Conservation (phyloP, 306 rosid species). For the cucumber (Cucumis sativus) region DNA sequence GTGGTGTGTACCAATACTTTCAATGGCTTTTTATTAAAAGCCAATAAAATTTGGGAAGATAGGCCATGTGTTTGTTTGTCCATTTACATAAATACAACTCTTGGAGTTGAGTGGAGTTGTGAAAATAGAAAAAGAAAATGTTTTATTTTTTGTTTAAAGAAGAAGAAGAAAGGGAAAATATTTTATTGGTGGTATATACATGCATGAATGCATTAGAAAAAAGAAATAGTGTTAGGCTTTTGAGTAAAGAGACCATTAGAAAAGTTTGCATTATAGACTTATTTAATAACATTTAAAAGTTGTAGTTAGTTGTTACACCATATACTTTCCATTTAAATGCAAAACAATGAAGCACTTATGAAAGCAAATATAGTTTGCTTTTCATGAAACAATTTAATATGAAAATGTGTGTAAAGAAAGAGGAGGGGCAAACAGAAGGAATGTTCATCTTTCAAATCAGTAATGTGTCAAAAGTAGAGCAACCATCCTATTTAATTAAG, state of each 20-base stretch:
- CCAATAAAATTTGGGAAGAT: not conserved
- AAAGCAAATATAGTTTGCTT: not conserved
- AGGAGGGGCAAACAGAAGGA: too few relatives aligned
- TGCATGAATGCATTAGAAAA: not conserved
- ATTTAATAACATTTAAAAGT: not conserved
- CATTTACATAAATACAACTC: not conserved
- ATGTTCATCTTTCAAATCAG: too few relatives aligned
- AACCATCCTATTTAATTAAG: too few relatives aligned
- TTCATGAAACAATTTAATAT: too few relatives aligned
- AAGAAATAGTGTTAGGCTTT: conserved; percentile 1
- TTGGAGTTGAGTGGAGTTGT: conserved; percentile 15
- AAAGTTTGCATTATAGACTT: not conserved
- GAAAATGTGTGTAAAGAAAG: too few relatives aligned
- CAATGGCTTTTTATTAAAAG: too few relatives aligned
- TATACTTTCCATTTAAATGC: not conserved
- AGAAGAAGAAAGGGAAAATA: too few relatives aligned
- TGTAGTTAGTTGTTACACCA: not conserved
- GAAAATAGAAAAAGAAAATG: not conserved
- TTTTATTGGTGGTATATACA: not conserved
- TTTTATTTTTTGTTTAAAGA: too few relatives aligned
- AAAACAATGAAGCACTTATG: not conserved
- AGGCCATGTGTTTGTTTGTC: not conserved
- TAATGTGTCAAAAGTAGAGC: too few relatives aligned
- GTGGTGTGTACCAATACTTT: too few relatives aligned
- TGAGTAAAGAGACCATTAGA: not conserved